phyloP scores from a whole-genome alignment of 176 grass and related monocot species.

The Guadua angustifolia region DNA sequence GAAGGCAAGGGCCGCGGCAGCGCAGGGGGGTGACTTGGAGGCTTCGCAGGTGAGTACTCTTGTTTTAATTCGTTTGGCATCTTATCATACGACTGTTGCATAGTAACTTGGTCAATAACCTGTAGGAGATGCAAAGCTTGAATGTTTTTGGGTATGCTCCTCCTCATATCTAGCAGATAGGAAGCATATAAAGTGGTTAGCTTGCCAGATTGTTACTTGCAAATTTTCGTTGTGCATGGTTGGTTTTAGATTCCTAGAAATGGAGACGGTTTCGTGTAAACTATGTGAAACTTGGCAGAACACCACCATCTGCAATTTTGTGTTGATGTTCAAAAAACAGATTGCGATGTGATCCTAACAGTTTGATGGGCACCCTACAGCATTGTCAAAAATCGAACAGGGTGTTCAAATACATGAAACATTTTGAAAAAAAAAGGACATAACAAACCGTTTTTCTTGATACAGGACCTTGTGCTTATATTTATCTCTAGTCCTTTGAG shows the following conservation, averaged over 20 bases:
- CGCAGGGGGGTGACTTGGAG: constrained; percentile 55
- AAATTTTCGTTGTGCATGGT: background rate
- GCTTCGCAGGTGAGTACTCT: constrained; percentile 55
- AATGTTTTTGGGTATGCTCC: background rate
- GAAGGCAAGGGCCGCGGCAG: constrained; percentile 53
- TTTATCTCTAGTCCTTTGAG: background rate
- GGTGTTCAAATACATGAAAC: background rate
- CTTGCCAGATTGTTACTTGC: background rate
- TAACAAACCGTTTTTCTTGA: background rate
- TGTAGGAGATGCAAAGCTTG: background rate
- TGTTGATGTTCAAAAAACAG: background rate
- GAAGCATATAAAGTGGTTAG: too few species aligned
- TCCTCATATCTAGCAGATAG: background rate
- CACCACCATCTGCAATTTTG: background rate
- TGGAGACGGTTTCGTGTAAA: background rate
- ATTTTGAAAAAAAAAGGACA: background rate
- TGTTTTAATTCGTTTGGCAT: background rate
- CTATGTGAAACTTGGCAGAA: background rate
- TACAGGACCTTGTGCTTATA: background rate
- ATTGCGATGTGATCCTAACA: constrained; percentile 4
- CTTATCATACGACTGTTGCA: background rate
- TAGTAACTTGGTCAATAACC: background rate
- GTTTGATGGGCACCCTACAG: background rate
- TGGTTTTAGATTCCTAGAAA: background rate
- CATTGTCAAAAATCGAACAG: background rate